Base-by-base conservation (phyloP, 2,329 filamentous ascomycete genomes). In the Dactylellina haptotyla region DNA sequence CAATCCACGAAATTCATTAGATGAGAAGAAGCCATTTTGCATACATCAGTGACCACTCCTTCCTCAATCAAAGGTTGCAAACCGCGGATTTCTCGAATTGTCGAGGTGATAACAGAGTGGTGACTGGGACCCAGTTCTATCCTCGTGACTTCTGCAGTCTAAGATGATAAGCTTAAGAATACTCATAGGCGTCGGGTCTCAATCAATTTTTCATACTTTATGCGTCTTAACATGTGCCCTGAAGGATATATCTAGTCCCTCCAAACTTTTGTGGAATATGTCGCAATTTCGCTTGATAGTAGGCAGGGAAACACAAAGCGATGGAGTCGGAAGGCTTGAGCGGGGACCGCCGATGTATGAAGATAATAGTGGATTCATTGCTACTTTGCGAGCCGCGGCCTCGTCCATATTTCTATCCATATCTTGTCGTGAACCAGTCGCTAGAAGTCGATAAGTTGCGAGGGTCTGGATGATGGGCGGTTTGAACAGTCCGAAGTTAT, bases 211-310 rank as follows among this genome's bases (percentile, higher is more conserved):
- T 30, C 16, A 43, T 20, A 89, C 89, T 83, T 95, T 95, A 80
- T 95, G 91, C 20, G 90, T 93, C 81, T 95, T 95, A 71, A 94
- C 87, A 79, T 95, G 91, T 0, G 89, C 88, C 69, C 91, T 84
- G 83, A 92, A 94, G 4, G 84, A 85, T 23, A 93, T 83, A 0
- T 84, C 83, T 12, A 93, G 81, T 54, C 82, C 81, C 41, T 84
- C 79, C 12, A 86, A 85, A 0, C 90, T 86, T 10, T 87, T 83
- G 4, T 92, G 85, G 90, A 95, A 93, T 34, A 86, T 83, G 72
- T 83, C 81, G 80, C 91, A 94, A 78, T 94, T 92, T 53, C 84
- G 82, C 62, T 85, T 83, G 23, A 92, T 82, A 43, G 89, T 87
- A 2, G 87, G 87, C 9, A 87, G 80, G 79, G 94, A 90, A 12